Evolutionary conservation across 2,329 filamentous ascomycete species (phyloP), one percentile per base, ranked within the genome.

Genomic region (Diaporthe batatas): DNA sequence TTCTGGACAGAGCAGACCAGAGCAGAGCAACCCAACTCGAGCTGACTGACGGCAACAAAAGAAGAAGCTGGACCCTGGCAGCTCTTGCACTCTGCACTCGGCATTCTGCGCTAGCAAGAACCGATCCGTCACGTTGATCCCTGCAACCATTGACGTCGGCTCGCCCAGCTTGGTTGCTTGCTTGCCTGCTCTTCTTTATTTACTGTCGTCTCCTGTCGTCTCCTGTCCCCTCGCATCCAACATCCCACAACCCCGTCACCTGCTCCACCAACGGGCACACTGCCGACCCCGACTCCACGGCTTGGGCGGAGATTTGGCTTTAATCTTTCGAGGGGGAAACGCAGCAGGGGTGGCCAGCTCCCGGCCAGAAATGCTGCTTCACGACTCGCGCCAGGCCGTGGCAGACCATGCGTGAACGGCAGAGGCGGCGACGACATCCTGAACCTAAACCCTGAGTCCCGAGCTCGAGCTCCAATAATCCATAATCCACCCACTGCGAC

Each of bases 381-480:
- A 49, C 67, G 58, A 64, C 47, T 51, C 68, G 70, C 73, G 71
- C 67, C 59, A 58, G 70, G 71, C 71, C 53, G 73, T 39, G 54
- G 68, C 42, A 70, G 51, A 67, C 69, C 71, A 57, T 59, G 58
- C 71, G 67, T 74, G 67, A 74, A 71, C 39, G 23, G 32, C 21
- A n/a, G 2, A 42, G 39, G 11, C 34, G 11, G 34, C 7, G 34
- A 36, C 34, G 6, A 10, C 44, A 12, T 21, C 51, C 11, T 25
- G 65, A 53, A 47, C 78, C 36, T 79, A 64, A 82, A 18, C 80
- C 76, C 51, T 44, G 51, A 53, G 36, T 29, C 29, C 62, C 39
- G 51, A 67, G 39, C 62, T 53, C 29, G 44, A 67, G 62, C 62
- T 67, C 32, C 59, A 65, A 23, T 29, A 39, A 11, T 16, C 39